Base-by-base conservation (phyloP, 2,329 filamentous ascomycete genomes). In the Samsoniella hepiali region DNA sequence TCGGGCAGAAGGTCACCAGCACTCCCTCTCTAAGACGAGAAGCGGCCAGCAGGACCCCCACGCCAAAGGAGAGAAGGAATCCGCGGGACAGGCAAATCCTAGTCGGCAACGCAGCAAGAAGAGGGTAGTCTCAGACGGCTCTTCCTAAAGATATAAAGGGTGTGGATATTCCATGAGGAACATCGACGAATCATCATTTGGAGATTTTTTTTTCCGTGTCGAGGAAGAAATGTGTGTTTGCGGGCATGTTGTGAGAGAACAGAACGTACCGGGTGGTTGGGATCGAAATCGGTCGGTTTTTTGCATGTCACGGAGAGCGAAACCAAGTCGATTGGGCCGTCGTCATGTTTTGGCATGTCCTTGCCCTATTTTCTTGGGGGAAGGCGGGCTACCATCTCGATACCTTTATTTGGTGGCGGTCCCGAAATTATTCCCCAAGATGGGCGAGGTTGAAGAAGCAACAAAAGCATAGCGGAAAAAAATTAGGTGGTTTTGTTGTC, bases 121-220 rank as follows among this genome's bases (percentile, higher is more conserved):
- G 57, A 15, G 63, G 58, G 63, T 15, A 61, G 77, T 79, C 77
- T 79, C 71, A 79, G 76, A 79, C 77, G 77, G 77, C 77, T 79
- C 77, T 79, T 79, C 77, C 77, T 79, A 76, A 73, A 70, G 73
- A 69, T 68, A 67, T 65, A 69, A 67, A 71, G 76, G 76, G 75
- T 75, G 75, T 70, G 69, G 60, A 63, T 63, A 63, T 63, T 63
- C 31, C 42, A 11, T 31, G 8, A 59, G 7, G 49, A 76, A 73
- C 70, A 64, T 62, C 63, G 45, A 64, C 67, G 71, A 71, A 69
- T 77, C 77, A 79, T 79, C 77, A 79, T 78, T 67, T 70, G 70
- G 70, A 72, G 69, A 65, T 57, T 50, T 62, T 32, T 42, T 6
- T 53, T 15, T 31, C 10, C 31, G n/a, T 38, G 17, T 44, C 58